Evolutionary conservation across 306 rosid genomes (phyloP).

Genomic region (Comarum palustre): DNA sequence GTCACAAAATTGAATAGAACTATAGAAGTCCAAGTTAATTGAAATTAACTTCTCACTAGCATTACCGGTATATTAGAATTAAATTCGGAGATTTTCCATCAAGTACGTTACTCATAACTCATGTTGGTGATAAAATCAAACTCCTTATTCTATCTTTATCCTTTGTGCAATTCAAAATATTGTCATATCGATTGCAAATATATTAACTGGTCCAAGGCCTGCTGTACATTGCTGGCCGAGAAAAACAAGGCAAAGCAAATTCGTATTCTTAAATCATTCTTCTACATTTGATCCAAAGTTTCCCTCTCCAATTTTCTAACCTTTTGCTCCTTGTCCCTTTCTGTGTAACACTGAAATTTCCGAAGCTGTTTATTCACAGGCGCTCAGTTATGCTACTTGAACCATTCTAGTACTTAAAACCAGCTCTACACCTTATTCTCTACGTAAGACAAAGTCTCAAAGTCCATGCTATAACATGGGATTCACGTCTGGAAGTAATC

Average conservation of each 20-base stretch:
- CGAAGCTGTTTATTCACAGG: neutral
- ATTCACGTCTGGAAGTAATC: slow-evolving; percentile 6
- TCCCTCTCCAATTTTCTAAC: neutral
- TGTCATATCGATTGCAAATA: neutral
- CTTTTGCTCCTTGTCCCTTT: slow-evolving; percentile 8
- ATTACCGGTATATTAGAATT: no score
- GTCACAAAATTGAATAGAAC: no score
- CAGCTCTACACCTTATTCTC: neutral
- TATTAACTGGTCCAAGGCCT: neutral
- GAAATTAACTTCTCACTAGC: no score
- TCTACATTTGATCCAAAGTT: neutral
- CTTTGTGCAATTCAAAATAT: no score
- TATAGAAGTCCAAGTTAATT: no score
- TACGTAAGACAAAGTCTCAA: neutral
- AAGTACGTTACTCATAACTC: no score
- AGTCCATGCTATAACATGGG: slow-evolving; percentile 35
- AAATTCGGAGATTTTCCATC: no score
- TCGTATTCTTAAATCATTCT: neutral
- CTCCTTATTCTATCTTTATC: neutral
- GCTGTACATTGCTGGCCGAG: slow-evolving; percentile 4
- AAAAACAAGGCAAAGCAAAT: slow-evolving; percentile 12
- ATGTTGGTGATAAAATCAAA: neutral
- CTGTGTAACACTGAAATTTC: slow-evolving; percentile 2
- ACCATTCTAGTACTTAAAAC: neutral
- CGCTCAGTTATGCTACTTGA: slow-evolving; percentile 2